Conservation (phyloP, 179 eudicot genomes). For the Nepenthes alata region DNA sequence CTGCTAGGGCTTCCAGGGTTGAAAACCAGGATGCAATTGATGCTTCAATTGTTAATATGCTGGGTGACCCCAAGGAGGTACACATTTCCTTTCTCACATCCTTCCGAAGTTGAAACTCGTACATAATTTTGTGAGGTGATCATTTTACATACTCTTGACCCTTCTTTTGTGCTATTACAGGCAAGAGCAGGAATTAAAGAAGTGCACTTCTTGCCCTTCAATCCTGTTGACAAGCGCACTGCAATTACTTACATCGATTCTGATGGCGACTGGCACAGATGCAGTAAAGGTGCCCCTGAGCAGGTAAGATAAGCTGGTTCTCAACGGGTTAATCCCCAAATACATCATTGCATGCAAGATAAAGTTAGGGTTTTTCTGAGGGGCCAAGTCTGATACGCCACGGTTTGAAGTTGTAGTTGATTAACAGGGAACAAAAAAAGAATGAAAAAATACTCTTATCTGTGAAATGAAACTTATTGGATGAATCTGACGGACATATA, state of each 20-base stretch:
- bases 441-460: too few relatives aligned
- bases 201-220: conserved; percentile 78
- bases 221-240: conserved; percentile 81
- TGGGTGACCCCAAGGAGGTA: conserved; percentile 80
- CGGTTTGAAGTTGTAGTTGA: too few relatives aligned
- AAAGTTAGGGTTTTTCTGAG: too few relatives aligned
- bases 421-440: too few relatives aligned
- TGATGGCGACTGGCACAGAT: conserved; percentile 54
- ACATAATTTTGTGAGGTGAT: neutral
- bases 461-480: too few relatives aligned
- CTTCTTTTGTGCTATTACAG: conserved; percentile 12
- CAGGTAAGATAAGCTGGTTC: conserved; percentile 28
- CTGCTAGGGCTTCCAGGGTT: conserved; percentile 79
- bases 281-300: conserved; percentile 88
- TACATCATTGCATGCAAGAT: too few relatives aligned
- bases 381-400: too few relatives aligned
- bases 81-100: neutral
- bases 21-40: conserved; percentile 91
- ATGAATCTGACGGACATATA: too few relatives aligned
- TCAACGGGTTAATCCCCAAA: too few relatives aligned
- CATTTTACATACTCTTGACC: neutral
- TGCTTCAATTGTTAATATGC: conserved; percentile 80
- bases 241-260: conserved; percentile 60
- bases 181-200: conserved; percentile 80
- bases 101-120: too few relatives aligned